Base-by-base conservation (phyloP, 2,329 filamentous ascomycete species). In the Cladophialophora carrionii region DNA sequence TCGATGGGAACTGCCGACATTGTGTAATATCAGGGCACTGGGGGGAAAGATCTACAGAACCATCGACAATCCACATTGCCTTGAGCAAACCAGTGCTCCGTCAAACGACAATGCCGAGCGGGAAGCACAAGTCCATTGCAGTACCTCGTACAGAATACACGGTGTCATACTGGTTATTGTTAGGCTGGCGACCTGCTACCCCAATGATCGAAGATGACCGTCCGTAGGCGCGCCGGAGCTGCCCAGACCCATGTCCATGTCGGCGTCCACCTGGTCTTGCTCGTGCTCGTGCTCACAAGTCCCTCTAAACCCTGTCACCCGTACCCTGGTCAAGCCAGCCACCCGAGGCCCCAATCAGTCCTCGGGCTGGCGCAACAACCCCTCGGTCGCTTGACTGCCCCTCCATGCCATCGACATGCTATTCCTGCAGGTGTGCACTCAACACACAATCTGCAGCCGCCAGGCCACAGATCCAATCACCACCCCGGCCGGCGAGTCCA, bases 391-490 rank as follows among this genome's bases (percentile, higher is more conserved):
- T 59, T 59, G 37, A 54, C 62, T 46, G 55, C 55, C 37, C 51
- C 57, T 55, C 43, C 43, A 43, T 41, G 41, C 32, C 59, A 51
- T 57, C 60, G 37, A 29, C 46, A 34, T 31, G 51, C 52, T 24
- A 32, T 55, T 60, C 49, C 60, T 59, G 62, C 65, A 55, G 55
- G 54, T 59, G 63, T 46, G 62, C 61, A 12, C 55, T 67, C 65
- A 60, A 62, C 62, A 64, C 43, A 32, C 32, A 53, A 52, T 48
- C 60, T 64, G 59, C 55, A 56, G 34, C n/a, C 52, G 41, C 48
- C 51, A 56, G 48, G 34, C 26, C 10, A 20, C 22, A 8, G 31
- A 8, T 46, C 65, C 65, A 64, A 67, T 67, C 65, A 62, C 24
- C 10, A 61, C 58, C 57, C 48, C 24, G 57, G 51, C 49, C 34